Evolutionary conservation across 306 rosid genomes (phyloP).

Genomic region (Prunus padus): DNA sequence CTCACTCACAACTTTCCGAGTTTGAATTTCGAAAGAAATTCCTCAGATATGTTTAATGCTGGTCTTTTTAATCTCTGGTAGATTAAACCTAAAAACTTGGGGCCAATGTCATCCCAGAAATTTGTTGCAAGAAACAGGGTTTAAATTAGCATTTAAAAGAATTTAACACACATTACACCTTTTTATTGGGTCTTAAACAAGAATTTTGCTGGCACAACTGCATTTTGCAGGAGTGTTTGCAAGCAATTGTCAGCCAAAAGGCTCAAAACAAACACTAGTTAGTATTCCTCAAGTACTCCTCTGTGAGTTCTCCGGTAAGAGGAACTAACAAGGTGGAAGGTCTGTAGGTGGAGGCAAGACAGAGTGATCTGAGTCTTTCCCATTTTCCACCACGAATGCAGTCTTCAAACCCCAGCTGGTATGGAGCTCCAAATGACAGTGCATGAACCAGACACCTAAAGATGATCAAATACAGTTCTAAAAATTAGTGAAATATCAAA

Average conservation of each 20-base stretch:
- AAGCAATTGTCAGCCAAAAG: conserved; percentile 5
- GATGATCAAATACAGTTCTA: not conserved
- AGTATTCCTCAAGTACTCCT: not conserved
- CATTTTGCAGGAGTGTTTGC: not conserved
- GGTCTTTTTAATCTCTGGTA: not conserved
- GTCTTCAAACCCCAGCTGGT: conserved; percentile 43
- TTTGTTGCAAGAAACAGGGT: not conserved
- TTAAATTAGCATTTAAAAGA: not conserved
- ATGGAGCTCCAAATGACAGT: conserved; percentile 47
- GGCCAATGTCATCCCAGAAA: not conserved
- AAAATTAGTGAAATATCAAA: not conserved
- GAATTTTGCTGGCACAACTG: not conserved
- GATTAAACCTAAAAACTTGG: not conserved
- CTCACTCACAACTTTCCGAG: not conserved
- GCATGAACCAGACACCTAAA: conserved; percentile 43
- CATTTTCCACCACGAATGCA: conserved; percentile 37
- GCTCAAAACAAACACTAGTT: not conserved
- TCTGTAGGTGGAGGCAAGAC: conserved; percentile 37
- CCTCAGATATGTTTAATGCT: not conserved
- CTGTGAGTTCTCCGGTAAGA: no score
- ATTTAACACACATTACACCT: not conserved
- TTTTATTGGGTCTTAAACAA: not conserved
- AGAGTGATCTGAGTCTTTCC: conserved; percentile 23
- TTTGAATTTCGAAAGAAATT: not conserved
- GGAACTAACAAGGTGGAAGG: conserved; percentile 34